A percentile compares a stretch with the other conserved stretches of the same genome.
Evolutionary conservation across 1,139 yeast species (phyloP).

Genomic region (Tardiomyces depauwii): DNA sequence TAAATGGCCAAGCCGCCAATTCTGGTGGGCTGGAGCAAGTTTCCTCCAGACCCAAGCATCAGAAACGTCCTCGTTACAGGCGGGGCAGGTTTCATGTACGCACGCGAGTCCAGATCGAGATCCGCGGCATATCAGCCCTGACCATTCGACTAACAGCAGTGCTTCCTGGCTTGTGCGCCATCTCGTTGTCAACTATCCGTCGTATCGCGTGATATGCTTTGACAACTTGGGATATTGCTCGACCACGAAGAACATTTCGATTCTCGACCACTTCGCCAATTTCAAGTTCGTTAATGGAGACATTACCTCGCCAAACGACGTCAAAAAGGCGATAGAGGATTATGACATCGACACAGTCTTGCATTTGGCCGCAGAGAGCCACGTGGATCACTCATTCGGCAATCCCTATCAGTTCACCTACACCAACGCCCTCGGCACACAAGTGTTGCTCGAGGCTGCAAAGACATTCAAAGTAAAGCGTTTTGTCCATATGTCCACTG

Average conservation of each 20-base stretch:
- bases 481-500: constrained; percentile 47
- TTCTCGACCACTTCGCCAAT: constrained; percentile 18
- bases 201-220: constrained; percentile 28
- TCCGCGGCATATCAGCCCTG: no score
- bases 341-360: constrained; percentile 30
- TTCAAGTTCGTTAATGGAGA: constrained; percentile 30
- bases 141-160: constrained; percentile 4
- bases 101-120: no score
- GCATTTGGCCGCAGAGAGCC: constrained; percentile 50
- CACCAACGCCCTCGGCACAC: constrained; percentile 42
- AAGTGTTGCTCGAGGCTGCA: constrained; percentile 37
- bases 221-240: constrained; percentile 36
- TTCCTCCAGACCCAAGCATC: no score
- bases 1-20: no score
- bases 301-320: constrained; percentile 23
- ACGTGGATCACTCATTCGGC: constrained; percentile 43
- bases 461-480: constrained; percentile 19
- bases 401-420: constrained; percentile 36
- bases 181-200: constrained; percentile 31
- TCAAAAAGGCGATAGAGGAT: constrained; percentile 15
- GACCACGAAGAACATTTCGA: constrained; percentile 16
- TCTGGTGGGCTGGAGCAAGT: no score
- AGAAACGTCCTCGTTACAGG: constrained; percentile 37
- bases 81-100: constrained; percentile 43
- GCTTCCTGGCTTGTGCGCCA: constrained; percentile 41